Conservation (phyloP, 441 rosid genomes). For the Kokia cookei region DNA sequence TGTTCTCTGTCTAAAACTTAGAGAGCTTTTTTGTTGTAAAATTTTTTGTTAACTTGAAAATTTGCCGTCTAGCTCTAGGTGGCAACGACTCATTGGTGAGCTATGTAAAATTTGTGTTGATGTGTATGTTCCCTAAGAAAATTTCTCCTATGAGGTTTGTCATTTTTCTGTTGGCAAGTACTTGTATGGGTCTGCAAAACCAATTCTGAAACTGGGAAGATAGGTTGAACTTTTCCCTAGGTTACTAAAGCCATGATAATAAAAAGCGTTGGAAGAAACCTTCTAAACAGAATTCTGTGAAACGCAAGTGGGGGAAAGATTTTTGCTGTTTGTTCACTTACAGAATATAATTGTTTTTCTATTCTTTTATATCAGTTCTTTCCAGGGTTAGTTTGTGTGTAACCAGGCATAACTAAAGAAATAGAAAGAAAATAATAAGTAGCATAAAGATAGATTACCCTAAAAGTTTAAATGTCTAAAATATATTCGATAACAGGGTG, state of each 20-base stretch:
- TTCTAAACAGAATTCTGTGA: too few species aligned
- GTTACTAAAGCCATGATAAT: too few species aligned
- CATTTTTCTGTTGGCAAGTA: too few species aligned
- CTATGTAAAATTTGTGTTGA: too few species aligned
- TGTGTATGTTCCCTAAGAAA: background rate
- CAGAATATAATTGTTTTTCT: background rate
- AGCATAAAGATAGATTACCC: background rate
- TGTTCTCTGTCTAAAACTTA: background rate
- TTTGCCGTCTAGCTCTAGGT: background rate
- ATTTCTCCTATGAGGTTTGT: too few species aligned
- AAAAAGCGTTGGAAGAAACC: too few species aligned
- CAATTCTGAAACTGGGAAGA: too few species aligned
- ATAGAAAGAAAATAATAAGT: background rate
- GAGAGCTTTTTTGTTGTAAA: background rate
- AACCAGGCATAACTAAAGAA: background rate
- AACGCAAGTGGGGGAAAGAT: background rate
- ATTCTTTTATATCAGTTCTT: background rate
- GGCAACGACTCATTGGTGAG: background rate
- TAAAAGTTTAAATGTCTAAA: too few species aligned
- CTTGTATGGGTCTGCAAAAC: too few species aligned
- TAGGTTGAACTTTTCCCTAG: too few species aligned
- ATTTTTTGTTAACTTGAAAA: background rate
- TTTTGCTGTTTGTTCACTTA: background rate
- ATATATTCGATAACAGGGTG: background rate
- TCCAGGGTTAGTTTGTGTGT: background rate